Conservation (phyloP, 352 stramenopile genomes). For the Globisporangium middletonii region DNA sequence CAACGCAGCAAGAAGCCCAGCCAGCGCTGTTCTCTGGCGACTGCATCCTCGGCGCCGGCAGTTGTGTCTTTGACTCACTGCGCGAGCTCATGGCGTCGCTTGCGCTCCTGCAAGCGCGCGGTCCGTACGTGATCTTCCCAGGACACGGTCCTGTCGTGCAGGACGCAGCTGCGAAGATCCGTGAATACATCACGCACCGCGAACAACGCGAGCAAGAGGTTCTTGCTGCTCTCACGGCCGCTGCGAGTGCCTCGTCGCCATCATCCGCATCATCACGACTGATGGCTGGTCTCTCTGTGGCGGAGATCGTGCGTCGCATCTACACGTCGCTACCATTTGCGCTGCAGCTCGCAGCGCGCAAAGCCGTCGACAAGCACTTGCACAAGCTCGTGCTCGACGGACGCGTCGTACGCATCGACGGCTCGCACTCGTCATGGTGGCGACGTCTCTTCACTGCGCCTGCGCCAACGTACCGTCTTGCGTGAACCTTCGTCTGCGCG, state of each 20-base stretch:
- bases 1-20: neutral
- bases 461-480: conserved; percentile 4
- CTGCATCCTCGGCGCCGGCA: conserved; percentile 79
- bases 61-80: conserved; percentile 83
- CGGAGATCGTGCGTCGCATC: conserved; percentile 44
- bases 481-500: neutral
- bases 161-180: conserved; percentile 59
- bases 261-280: neutral
- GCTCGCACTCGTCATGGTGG: neutral
- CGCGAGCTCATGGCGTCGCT: conserved; percentile 74
- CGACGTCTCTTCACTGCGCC: neutral
- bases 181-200: conserved; percentile 73
- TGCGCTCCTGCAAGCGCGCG: conserved; percentile 28
- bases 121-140: conserved; percentile 55
- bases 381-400: conserved; percentile 50
- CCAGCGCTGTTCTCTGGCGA: conserved; percentile 76
- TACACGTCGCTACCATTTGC: conserved; percentile 54
- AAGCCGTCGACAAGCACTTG: conserved; percentile 57
- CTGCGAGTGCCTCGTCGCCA: conserved; percentile 2
- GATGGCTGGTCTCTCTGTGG: conserved; percentile 19
- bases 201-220: conserved; percentile 67
- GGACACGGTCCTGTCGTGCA: conserved; percentile 66
- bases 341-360: conserved; percentile 41
- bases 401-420: conserved; percentile 12
- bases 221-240: conserved; percentile 27